Percentiles rank a stretch among this genome's conserved stretches.
Conservation (phyloP, 768 basidiomycete genomes). For the Pisolithus marmoratus region DNA sequence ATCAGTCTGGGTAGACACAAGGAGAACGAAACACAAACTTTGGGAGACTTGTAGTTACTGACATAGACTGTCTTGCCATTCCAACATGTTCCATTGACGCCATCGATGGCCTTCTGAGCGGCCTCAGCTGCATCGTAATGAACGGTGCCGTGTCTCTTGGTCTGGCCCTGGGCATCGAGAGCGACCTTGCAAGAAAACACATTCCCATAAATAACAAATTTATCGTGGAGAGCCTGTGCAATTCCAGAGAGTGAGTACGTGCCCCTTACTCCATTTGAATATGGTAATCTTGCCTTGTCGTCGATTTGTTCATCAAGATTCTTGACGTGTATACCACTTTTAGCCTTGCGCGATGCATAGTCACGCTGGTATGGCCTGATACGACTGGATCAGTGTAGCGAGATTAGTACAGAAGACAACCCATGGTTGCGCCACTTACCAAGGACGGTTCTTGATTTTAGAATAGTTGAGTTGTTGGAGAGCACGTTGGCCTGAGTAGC, state of each 20-base stretch:
- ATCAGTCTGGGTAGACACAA: neutral
- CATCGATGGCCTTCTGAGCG: constrained; percentile 95
- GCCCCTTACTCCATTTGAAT: neutral
- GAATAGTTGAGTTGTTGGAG: constrained; percentile 99
- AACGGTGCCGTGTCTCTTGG: constrained; percentile 97
- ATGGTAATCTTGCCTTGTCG: constrained; percentile 71
- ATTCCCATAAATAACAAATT: constrained; percentile 97
- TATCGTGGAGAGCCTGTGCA: constrained; percentile 90
- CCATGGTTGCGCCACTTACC: constrained; percentile 41
- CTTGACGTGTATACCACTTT: constrained; percentile 99
- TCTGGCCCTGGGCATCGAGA: constrained; percentile 89
- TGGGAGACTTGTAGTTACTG: constrained; percentile 94
- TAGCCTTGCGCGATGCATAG: constrained; percentile 97
- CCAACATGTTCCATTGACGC: constrained; percentile 97
- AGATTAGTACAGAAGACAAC: constrained; percentile 1
- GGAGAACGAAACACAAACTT: constrained; percentile 43
- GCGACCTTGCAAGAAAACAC: constrained; percentile 99
- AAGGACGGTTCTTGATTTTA: constrained; percentile 94
- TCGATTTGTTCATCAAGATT: constrained; percentile 96
- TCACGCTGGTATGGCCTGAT: constrained; percentile 99
- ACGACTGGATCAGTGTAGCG: constrained; percentile 47
- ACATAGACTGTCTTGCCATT: constrained; percentile 99
- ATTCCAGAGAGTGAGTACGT: constrained; percentile 1
- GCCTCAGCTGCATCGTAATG: constrained; percentile 98
- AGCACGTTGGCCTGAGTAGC: constrained; percentile 80